These are phyloP conservation scores for Dactylellina parvicollis DNA, from an alignment of 2,329 filamentous ascomycete genomes.

Conservation along the genomic window DNA sequence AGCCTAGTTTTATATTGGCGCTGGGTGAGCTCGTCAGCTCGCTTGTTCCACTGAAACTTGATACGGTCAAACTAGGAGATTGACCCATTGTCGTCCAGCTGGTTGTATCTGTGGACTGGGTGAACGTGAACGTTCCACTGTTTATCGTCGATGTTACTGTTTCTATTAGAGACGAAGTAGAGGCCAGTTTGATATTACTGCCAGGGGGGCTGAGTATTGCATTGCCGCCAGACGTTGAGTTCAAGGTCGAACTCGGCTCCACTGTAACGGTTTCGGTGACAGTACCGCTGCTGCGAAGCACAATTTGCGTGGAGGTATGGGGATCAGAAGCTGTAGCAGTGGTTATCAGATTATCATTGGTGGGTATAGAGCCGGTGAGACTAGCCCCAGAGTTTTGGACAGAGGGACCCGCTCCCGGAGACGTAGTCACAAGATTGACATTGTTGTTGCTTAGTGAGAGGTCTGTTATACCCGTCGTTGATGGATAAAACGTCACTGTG, in stretches of 20 bases:
- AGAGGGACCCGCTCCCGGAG: background rate
- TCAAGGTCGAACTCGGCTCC: background rate
- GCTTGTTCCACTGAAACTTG: background rate
- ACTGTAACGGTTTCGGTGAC: constrained; percentile 21
- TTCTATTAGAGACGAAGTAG: background rate
- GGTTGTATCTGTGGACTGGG: constrained; percentile 1
- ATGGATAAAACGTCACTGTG: constrained; percentile 26
- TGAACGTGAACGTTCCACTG: constrained; percentile 9
- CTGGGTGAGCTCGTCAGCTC: background rate
- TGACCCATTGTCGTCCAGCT: constrained; percentile 16
- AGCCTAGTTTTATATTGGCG: background rate
- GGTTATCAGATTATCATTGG: background rate
- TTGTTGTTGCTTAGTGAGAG: constrained; percentile 6
- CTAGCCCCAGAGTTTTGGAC: no score
- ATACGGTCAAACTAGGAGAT: background rate
- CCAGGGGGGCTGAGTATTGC: constrained; percentile 3
- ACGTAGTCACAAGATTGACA: constrained; percentile 8
- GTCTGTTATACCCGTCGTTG: background rate
- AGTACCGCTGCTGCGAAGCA: constrained; percentile 18
- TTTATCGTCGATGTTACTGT: constrained; percentile 5
- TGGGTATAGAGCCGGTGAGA: background rate
- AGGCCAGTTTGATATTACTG: constrained; percentile 9
- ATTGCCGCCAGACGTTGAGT: background rate
- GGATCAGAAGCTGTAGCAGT: background rate
- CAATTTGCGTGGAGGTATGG: constrained; percentile 10